These are phyloP conservation scores for Selenicereus undatus DNA, from an alignment of 148 eudicot species.

Conservation along the genomic window DNA sequence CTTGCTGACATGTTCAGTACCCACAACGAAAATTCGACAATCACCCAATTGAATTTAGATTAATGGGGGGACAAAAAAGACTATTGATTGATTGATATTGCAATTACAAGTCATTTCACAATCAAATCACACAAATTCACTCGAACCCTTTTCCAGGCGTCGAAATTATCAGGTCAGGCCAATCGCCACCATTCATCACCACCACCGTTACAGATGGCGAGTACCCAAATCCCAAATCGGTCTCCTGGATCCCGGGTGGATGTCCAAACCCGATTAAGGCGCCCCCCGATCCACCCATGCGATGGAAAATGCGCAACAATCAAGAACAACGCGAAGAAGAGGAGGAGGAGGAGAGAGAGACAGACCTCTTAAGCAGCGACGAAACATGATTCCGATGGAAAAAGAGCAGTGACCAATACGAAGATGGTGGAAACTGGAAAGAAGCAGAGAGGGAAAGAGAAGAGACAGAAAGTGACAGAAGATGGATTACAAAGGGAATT, in stretches of 20 bases:
- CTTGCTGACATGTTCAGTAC: neutral
- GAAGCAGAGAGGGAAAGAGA: neutral
- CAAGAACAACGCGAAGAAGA: neutral
- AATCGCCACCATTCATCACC: neutral
- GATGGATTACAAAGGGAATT: neutral
- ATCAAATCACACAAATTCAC: neutral
- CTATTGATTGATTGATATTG: neutral
- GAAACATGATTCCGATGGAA: neutral
- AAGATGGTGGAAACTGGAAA: neutral
- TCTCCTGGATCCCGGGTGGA: too few species aligned
- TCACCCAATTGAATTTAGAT: neutral
- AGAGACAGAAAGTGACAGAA: neutral
- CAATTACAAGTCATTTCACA: neutral
- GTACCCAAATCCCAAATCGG: too few species aligned
- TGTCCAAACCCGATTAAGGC: neutral
- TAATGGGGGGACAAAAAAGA: neutral
- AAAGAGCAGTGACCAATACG: neutral
- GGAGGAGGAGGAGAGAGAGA: neutral
- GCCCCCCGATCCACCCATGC: neutral
- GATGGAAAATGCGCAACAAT: neutral
- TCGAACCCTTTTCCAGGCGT: neutral
- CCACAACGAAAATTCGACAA: neutral
- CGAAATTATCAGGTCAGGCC: neutral
- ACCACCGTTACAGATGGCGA: neutral
- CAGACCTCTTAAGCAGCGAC: constrained; percentile 6